Conservation (phyloP, 2,329 filamentous ascomycete genomes). For the Fusarium miscanthi region DNA sequence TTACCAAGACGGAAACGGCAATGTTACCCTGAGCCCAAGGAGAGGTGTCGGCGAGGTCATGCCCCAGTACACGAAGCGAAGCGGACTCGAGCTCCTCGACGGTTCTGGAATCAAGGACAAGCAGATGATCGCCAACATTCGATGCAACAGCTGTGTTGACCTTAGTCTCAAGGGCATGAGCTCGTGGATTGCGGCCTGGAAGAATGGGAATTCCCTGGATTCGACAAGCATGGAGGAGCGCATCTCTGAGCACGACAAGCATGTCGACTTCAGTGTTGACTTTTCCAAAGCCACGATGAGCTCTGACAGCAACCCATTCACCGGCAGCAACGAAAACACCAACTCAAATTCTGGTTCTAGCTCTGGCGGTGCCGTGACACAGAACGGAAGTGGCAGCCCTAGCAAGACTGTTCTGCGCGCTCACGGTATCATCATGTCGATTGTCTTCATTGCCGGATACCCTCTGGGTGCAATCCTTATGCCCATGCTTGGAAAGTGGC, state of each 20-base stretch:
- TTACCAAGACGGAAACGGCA: slow-evolving; percentile 67
- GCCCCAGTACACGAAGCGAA: slow-evolving; percentile 59
- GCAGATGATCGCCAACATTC: slow-evolving; percentile 70
- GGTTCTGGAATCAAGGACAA: slow-evolving; percentile 66
- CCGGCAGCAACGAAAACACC: slow-evolving; percentile 25
- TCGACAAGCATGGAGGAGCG: slow-evolving; percentile 56
- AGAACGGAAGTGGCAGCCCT: slow-evolving; percentile 15
- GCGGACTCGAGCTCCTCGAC: slow-evolving; percentile 63
- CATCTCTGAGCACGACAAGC: slow-evolving; percentile 57
- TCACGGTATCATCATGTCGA: slow-evolving; percentile 70
- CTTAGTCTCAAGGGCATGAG: slow-evolving; percentile 57
- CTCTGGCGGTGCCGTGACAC: slow-evolving; percentile 26
- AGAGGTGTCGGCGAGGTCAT: slow-evolving; percentile 58
- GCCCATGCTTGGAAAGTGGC: slow-evolving; percentile 67
- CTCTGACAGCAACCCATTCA: slow-evolving; percentile 65
- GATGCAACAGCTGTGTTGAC: slow-evolving; percentile 63
- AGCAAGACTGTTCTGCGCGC: slow-evolving; percentile 51
- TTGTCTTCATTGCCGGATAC: slow-evolving; percentile 69
- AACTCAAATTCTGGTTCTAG: slow-evolving; percentile 14
- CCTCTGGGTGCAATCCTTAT: slow-evolving; percentile 71
- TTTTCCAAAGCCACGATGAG: slow-evolving; percentile 59
- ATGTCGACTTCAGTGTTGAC: slow-evolving; percentile 59
- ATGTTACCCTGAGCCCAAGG: slow-evolving; percentile 71
- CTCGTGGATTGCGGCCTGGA: slow-evolving; percentile 67
- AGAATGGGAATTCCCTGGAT: slow-evolving; percentile 57